These are phyloP conservation scores for Prosopis cineraria DNA, from an alignment of 306 rosid species.

Conservation along the genomic window DNA sequence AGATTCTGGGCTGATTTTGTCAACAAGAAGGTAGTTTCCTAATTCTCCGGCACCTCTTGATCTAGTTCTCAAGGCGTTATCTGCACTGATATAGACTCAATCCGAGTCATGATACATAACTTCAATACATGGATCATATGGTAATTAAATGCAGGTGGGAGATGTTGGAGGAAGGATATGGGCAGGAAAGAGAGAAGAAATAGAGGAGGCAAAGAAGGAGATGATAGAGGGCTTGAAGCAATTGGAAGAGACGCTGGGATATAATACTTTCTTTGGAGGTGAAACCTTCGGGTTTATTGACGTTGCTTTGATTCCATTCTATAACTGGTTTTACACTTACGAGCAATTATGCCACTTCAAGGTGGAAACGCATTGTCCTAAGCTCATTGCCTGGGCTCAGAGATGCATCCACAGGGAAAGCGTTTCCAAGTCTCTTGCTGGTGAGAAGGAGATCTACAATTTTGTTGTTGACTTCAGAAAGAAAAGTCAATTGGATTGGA, in stretches of 20 bases:
- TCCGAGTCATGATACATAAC: too few species aligned
- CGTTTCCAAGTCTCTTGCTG: constrained; percentile 44
- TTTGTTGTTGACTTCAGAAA: constrained; percentile 15
- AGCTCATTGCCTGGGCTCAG: constrained; percentile 44
- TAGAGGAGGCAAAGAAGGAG: constrained; percentile 35
- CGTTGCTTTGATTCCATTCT: constrained; percentile 37
- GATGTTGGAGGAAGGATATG: constrained; percentile 20
- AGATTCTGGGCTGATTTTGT: background rate
- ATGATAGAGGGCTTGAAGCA: constrained; percentile 31
- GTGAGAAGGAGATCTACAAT: constrained; percentile 35
- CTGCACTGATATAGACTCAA: too few species aligned
- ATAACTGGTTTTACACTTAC: constrained; percentile 38
- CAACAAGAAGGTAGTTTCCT: background rate
- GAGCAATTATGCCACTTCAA: constrained; percentile 40
- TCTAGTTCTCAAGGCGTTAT: background rate
- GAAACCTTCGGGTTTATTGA: constrained; percentile 48
- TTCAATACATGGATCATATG: too few species aligned
- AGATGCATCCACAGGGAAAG: constrained; percentile 45
- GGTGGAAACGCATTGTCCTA: constrained; percentile 38
- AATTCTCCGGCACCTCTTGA: background rate
- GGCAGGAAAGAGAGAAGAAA: constrained; percentile 34
- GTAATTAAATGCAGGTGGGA: constrained; percentile 24
- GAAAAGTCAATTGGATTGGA: background rate
- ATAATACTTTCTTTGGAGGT: constrained; percentile 47
- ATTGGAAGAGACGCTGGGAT: constrained; percentile 44